A percentile compares a stretch with the other conserved stretches of the same genome.
phyloP scores from a whole-genome alignment of 2,329 filamentous ascomycete species.

The Nemania serpens region DNA sequence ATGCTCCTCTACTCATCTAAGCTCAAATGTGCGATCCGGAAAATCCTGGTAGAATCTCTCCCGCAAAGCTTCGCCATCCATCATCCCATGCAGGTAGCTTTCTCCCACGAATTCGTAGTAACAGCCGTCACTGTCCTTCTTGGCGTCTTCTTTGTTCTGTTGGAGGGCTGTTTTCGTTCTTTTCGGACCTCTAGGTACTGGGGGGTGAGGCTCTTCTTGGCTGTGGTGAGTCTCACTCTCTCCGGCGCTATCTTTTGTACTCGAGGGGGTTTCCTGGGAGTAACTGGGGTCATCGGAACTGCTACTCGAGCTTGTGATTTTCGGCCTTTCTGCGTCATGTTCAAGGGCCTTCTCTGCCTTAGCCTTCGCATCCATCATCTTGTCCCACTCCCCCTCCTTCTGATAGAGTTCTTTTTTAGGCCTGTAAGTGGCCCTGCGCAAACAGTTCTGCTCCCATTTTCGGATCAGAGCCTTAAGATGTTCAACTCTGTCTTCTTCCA shows the following conservation, averaged over 20 bases:
- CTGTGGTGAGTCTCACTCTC: not conserved
- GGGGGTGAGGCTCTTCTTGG: not conserved
- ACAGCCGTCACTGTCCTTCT: not conserved
- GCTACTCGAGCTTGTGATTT: not conserved
- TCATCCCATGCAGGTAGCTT: not conserved
- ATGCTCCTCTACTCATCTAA: not conserved
- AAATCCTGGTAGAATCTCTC: not conserved
- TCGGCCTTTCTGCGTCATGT: not conserved
- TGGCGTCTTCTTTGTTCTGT: not conserved
- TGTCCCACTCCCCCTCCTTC: not conserved
- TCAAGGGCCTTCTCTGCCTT: not conserved
- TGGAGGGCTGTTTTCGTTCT: not conserved
- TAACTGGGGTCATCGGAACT: not conserved
- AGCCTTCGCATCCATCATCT: not conserved
- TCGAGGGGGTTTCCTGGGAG: not conserved
- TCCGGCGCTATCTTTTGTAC: not conserved
- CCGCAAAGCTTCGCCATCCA: slow-evolving; percentile 1
- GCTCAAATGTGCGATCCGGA: not conserved
- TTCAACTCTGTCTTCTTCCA: not conserved
- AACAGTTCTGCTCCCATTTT: not conserved
- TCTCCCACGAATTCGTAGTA: slow-evolving; percentile 1
- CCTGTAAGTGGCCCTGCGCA: not conserved
- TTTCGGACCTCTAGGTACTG: not conserved
- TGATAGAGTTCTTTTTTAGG: not conserved
- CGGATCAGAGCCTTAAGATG: not conserved